Conservation (phyloP, 257 asterid species). For the Verbascum thapsus region DNA sequence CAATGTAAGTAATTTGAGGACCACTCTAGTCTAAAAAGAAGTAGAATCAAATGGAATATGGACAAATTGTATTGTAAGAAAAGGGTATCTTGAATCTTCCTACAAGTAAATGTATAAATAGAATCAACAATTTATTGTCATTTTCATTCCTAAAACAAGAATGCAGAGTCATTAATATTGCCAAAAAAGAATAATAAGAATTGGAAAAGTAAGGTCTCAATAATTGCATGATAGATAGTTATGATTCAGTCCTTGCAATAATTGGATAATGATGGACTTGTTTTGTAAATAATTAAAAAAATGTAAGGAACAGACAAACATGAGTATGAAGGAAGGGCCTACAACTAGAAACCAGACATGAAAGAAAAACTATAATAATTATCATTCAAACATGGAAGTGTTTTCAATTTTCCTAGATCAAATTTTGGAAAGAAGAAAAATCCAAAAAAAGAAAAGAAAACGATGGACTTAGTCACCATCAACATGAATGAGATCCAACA, state of each 20-base stretch:
- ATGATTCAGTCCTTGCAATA: slow-evolving; percentile 34
- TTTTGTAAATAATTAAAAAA: neutral
- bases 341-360: slow-evolving; percentile 33
- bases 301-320: slow-evolving; percentile 28
- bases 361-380: too few relatives aligned
- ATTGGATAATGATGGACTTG: slow-evolving; percentile 32
- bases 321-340: slow-evolving; percentile 40
- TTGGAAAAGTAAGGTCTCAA: too few relatives aligned
- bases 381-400: too few relatives aligned
- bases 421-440: slow-evolving; percentile 22
- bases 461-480: slow-evolving; percentile 45
- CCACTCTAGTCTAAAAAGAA: slow-evolving; percentile 43
- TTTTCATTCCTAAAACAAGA: too few relatives aligned
- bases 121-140: neutral
- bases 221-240: slow-evolving; percentile 17
- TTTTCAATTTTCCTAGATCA: too few relatives aligned
- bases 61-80: slow-evolving; percentile 27
- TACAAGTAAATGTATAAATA: neutral
- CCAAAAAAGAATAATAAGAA: neutral
- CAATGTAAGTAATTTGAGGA: slow-evolving; percentile 40
- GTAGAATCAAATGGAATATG: slow-evolving; percentile 20
- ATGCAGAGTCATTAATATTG: too few relatives aligned
- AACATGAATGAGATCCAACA: slow-evolving; percentile 39
- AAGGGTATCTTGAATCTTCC: neutral
- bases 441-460: slow-evolving; percentile 26